Evolutionary conservation across 2,329 filamentous ascomycete species (phyloP), one percentile per base, ranked within the genome.

Genomic region (Ascosphaera aggregata): DNA sequence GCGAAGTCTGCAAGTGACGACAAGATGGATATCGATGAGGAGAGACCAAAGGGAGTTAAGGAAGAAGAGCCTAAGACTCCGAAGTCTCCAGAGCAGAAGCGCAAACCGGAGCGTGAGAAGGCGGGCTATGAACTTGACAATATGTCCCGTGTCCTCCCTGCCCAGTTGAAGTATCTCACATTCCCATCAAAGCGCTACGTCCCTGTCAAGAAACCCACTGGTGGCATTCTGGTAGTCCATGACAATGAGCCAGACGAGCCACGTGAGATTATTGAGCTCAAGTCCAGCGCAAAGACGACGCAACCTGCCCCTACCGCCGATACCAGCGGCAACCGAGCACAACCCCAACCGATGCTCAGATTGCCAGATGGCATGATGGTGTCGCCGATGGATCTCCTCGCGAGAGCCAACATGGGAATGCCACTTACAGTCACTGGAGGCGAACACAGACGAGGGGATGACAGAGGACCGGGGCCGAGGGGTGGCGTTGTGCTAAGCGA

Each of bases 71-170:
- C 65, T 31, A 65, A 69, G 41, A 67, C 68, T 27, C 51, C 54
- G n/a, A 52, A 56, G 4, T 54, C 52, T 0, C 66, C 66, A 31
- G 71, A 76, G 11, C 61, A 66, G 30, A 93, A 86, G 70, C 93
- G 91, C 69, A 91, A 89, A 66, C 64, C 66, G 0, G 84, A 94
- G 59, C 91, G 89, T 64, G 89, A 98, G 63, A 95, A 93, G 70
- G 71, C 92, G 42, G 89, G 89, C 48, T 94, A 89, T 55, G 84
- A 94, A 46, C 70, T 98, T 44, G 80, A 89, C 54, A 98, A 98
- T 65, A 91, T 98, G 82, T 91, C 80, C 40, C 73, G 89, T 49
- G 84, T 98, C 27, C 71, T 98, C 37, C 89, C 85, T 1, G 72
- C 73, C 36, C 89, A 98, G 62, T 71, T 95, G 52, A 93, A 92